phyloP scores from a whole-genome alignment of 2,329 filamentous ascomycete genomes.

The Phialophora expanda region DNA sequence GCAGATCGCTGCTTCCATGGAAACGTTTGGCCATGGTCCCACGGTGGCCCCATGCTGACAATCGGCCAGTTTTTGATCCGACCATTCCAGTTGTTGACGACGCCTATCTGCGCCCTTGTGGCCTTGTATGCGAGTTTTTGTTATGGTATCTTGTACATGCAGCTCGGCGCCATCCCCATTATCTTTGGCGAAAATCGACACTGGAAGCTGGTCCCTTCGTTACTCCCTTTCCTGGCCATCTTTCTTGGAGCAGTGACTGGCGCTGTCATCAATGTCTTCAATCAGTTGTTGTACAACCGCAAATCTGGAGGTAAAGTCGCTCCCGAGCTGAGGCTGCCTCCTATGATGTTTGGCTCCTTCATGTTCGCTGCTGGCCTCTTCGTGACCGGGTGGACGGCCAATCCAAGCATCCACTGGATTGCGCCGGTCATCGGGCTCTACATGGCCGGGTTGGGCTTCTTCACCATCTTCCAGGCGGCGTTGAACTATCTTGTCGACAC shows the following conservation, averaged over 20 bases:
- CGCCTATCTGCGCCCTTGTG: constrained; percentile 59
- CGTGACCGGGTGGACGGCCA: constrained; percentile 66
- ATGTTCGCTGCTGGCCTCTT: constrained; percentile 60
- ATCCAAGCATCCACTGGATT: constrained; percentile 45
- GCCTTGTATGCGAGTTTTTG: constrained; percentile 56
- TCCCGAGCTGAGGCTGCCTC: constrained; percentile 59
- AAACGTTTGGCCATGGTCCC: background rate
- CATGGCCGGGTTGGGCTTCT: constrained; percentile 50
- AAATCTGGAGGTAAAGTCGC: constrained; percentile 36
- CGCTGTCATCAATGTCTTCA: constrained; percentile 52
- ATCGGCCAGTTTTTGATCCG: constrained; percentile 50
- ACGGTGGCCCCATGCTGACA: constrained; percentile 8
- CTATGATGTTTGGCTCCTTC: constrained; percentile 57
- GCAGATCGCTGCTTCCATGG: background rate
- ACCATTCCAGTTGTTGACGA: constrained; percentile 56
- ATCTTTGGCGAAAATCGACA: constrained; percentile 54
- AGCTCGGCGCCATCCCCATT: constrained; percentile 60
- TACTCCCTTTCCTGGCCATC: constrained; percentile 58
- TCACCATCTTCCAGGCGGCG: constrained; percentile 50
- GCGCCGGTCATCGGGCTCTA: constrained; percentile 46
- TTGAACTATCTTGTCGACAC: constrained; percentile 53
- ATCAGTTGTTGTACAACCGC: constrained; percentile 45
- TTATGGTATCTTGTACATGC: constrained; percentile 57
- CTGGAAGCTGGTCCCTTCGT: constrained; percentile 54
- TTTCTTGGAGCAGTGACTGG: constrained; percentile 50